These are phyloP conservation scores for Candida parachauliodes DNA, from an alignment of 805 yeast species.

Conservation along the genomic window DNA sequence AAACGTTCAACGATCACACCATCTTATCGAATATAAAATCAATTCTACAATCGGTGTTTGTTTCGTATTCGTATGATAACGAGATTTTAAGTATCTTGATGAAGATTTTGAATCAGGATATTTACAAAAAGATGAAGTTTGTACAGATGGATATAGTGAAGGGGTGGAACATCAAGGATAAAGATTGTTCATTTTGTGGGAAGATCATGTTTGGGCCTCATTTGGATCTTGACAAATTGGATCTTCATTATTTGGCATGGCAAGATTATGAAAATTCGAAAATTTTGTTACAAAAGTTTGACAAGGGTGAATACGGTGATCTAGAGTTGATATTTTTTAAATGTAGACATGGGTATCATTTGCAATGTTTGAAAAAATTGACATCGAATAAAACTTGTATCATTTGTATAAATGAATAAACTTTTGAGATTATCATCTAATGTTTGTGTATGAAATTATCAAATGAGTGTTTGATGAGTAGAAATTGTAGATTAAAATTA, in stretches of 20 bases:
- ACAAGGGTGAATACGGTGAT: constrained; percentile 13
- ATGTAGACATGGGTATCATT: constrained; percentile 67
- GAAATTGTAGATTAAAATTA: too few species aligned
- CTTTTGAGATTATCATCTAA: too few species aligned
- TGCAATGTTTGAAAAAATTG: constrained; percentile 49
- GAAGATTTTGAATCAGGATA: constrained; percentile 53
- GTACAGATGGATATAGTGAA: constrained; percentile 39
- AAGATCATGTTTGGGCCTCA: constrained; percentile 66
- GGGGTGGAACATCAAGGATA: constrained; percentile 58
- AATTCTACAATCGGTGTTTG: constrained; percentile 58
- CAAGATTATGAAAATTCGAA: constrained; percentile 34
- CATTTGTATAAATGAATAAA: constrained; percentile 13
- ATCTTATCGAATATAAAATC: constrained; percentile 57
- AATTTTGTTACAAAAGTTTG: constrained; percentile 9
- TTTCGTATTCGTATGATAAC: constrained; percentile 63
- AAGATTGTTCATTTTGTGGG: constrained; percentile 75
- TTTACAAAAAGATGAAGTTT: constrained; percentile 42
- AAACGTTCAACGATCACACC: constrained; percentile 44
- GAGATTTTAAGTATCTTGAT: constrained; percentile 50
- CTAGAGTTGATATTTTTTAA: constrained; percentile 50
- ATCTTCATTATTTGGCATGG: constrained; percentile 55
- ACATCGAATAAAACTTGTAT: constrained; percentile 23
- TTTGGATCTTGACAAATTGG: constrained; percentile 34
- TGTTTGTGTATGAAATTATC: too few species aligned
- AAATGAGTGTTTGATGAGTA: too few species aligned